phyloP scores from a whole-genome alignment of 495 filamentous ascomycete species.

The Penicillium fimorum region DNA sequence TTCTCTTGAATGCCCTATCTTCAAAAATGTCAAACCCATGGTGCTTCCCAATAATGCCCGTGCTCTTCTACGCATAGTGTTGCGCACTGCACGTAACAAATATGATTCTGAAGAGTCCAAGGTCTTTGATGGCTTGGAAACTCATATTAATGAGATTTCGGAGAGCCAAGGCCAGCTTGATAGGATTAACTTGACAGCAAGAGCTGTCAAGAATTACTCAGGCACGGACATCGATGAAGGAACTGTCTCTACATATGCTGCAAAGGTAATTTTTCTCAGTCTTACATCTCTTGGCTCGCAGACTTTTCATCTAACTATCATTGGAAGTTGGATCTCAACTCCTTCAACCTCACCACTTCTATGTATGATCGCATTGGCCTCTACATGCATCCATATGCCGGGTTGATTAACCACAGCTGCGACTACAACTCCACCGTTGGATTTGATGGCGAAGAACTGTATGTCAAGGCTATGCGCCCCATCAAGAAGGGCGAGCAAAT shows the following conservation, averaged over 20 bases:
- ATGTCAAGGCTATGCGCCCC: slow-evolving; percentile 42
- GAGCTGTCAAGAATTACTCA: slow-evolving; percentile 54
- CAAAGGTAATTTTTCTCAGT: slow-evolving; percentile 39
- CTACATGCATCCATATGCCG: slow-evolving; percentile 56
- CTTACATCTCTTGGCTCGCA: not conserved
- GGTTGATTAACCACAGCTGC: slow-evolving; percentile 70
- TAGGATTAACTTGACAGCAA: slow-evolving; percentile 51
- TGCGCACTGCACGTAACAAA: slow-evolving; percentile 36
- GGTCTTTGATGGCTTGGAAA: slow-evolving; percentile 44
- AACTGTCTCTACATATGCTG: slow-evolving; percentile 39
- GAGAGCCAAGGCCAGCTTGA: slow-evolving; percentile 41
- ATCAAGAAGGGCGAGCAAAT: slow-evolving; percentile 60
- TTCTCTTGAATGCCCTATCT: slow-evolving; percentile 59
- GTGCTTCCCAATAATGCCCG: slow-evolving; percentile 57
- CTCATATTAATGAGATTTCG: slow-evolving; percentile 47
- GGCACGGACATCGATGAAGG: slow-evolving; percentile 41
- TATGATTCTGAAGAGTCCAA: slow-evolving; percentile 39
- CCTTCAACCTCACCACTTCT: slow-evolving; percentile 58
- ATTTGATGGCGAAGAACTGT: slow-evolving; percentile 54
- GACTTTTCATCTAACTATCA: not conserved
- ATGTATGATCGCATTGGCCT: slow-evolving; percentile 61
- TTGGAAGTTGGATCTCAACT: slow-evolving; percentile 52
- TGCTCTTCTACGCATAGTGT: slow-evolving; percentile 53
- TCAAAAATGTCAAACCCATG: slow-evolving; percentile 44
- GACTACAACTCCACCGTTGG: slow-evolving; percentile 63